Evolutionary conservation across 2,329 filamentous ascomycete genomes (phyloP).

Genomic region (Apiospora sp.): DNA sequence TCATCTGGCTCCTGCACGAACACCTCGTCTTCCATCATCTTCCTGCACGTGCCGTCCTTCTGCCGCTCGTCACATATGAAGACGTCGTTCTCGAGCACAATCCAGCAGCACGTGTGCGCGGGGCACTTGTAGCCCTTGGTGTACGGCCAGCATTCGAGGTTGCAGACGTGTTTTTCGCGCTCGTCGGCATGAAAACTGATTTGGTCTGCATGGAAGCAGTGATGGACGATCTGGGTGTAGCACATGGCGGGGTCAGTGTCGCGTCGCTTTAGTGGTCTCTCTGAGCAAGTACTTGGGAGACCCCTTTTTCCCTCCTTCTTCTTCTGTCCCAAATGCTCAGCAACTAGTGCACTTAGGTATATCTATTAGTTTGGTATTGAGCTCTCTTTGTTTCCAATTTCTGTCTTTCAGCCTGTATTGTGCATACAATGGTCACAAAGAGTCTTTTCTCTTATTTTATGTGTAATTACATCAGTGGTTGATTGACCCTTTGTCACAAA

Average conservation of each 20-base stretch:
- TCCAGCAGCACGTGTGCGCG: conserved; percentile 1
- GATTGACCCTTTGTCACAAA: not conserved
- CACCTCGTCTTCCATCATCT: conserved; percentile 12
- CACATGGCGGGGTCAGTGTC: not conserved
- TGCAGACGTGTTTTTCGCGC: not conserved
- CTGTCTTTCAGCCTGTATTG: not conserved
- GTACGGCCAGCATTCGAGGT: not conserved
- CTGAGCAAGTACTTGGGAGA: too few relatives aligned
- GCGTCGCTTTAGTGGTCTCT: not conserved
- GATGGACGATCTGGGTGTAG: conserved; percentile 9
- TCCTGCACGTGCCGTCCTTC: not conserved
- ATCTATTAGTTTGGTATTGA: not conserved
- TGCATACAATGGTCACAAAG: not conserved
- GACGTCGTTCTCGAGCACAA: not conserved
- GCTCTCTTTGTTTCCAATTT: not conserved
- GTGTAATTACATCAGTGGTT: not conserved
- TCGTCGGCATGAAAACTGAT: conserved; percentile 12
- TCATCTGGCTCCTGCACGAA: not conserved
- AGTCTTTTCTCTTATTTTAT: not conserved
- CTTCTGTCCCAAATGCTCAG: not conserved
- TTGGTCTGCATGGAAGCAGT: not conserved
- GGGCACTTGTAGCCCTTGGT: conserved; percentile 6
- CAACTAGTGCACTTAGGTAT: not conserved
- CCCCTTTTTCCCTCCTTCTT: not conserved
- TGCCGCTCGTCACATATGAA: not conserved